Evolutionary conservation across 345 rosid species (phyloP).

Genomic region (Brassica carinata): DNA sequence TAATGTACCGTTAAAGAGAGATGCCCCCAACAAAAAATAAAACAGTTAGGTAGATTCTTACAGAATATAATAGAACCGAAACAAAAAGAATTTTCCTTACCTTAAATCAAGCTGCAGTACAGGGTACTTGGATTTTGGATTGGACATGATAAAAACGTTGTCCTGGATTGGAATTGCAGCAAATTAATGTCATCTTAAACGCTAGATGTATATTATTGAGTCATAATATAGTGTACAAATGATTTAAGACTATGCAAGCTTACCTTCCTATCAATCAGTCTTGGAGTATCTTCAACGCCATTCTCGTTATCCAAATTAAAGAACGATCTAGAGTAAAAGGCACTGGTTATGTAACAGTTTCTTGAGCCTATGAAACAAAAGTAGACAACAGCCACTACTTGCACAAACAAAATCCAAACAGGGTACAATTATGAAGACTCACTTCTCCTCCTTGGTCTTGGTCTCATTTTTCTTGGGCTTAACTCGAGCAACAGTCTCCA

Average conservation of each 20-base stretch:
- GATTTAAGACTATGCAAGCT: conserved; percentile 4
- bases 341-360: conserved; percentile 38
- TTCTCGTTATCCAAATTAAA: conserved; percentile 89
- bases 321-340: conserved; percentile 60
- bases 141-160: conserved; percentile 94
- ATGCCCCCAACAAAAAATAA: conserved; percentile 26
- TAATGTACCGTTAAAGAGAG: conserved; percentile 40
- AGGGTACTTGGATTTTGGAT: conserved; percentile 94
- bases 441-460: conserved; percentile 81
- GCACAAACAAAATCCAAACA: not conserved
- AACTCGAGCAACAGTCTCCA: conserved; percentile 91
- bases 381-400: conserved; percentile 12
- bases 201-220: not conserved
- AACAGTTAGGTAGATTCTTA: not conserved
- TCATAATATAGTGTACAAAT: not conserved
- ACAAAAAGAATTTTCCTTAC: conserved; percentile 35
- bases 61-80: not conserved
- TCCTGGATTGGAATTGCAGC: conserved; percentile 56
- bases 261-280: conserved; percentile 90
- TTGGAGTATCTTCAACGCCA: conserved; percentile 83
- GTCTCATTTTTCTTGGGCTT: conserved; percentile 86
- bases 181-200: not conserved
- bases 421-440: conserved; percentile 35
- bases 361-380: conserved; percentile 20
- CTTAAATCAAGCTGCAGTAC: conserved; percentile 91